A percentile compares a stretch with the other conserved stretches of the same genome.
Evolutionary conservation across 768 basidiomycete genomes (phyloP).

Genomic region (Cubamyces sp.): DNA sequence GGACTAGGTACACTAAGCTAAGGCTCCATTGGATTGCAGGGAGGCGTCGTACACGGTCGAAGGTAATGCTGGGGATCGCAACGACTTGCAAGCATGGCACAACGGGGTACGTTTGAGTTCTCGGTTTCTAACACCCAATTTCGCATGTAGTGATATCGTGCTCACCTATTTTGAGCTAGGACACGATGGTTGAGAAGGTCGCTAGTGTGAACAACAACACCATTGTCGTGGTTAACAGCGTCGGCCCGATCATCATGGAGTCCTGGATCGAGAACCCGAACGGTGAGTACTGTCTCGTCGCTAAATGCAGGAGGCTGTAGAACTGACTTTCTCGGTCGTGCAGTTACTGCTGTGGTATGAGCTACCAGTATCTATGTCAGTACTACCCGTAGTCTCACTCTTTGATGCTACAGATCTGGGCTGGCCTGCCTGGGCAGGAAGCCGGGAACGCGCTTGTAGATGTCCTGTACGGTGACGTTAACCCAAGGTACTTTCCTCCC

Average conservation of each 20-base stretch:
- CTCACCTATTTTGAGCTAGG: slow-evolving; percentile 17
- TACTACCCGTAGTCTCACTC: slow-evolving; percentile 19
- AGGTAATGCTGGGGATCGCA: slow-evolving; percentile 39
- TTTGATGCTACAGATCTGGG: slow-evolving; percentile 31
- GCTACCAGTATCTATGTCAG: slow-evolving; percentile 41
- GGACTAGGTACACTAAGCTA: neutral
- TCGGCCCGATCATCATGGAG: slow-evolving; percentile 56
- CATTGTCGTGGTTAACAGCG: slow-evolving; percentile 68
- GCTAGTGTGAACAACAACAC: slow-evolving; percentile 61
- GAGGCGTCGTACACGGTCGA: slow-evolving; percentile 40
- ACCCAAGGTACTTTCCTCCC: slow-evolving; percentile 47
- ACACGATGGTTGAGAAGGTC: slow-evolving; percentile 46
- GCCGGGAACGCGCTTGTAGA: slow-evolving; percentile 50
- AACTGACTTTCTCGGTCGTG: neutral
- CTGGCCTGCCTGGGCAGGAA: slow-evolving; percentile 52
- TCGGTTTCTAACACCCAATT: too few species aligned
- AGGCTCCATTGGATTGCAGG: neutral
- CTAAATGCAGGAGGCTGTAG: neutral
- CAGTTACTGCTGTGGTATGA: slow-evolving; percentile 31
- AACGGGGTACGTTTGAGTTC: slow-evolving; percentile 25
- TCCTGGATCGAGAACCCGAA: slow-evolving; percentile 53
- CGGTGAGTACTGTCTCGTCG: slow-evolving; percentile 33
- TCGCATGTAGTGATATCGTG: neutral
- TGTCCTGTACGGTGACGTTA: slow-evolving; percentile 51
- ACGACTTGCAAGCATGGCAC: slow-evolving; percentile 35